Base-by-base conservation (phyloP, 2,329 filamentous ascomycete genomes). In the Sporothrix sp. region DNA sequence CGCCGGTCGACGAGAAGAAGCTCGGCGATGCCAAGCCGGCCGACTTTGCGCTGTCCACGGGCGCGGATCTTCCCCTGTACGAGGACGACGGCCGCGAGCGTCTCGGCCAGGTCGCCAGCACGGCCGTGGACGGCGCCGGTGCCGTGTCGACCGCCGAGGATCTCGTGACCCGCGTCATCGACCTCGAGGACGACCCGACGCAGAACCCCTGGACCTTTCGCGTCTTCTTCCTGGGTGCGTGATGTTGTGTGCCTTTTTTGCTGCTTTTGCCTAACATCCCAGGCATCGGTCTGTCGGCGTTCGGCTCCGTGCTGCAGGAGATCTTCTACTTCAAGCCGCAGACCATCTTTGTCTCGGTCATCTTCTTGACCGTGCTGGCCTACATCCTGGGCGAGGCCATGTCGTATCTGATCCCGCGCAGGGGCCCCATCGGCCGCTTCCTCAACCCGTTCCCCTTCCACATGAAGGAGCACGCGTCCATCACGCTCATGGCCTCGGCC, bases 301-400 rank as follows among this genome's bases (percentile, higher is more conserved):
- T 68, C 44, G 66, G 63, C n/a, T 63, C 63, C 16, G 65, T 68
- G 6, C 60, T 74, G 6, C 63, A 65, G 33, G 66, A 66, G 30
- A 72, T 74, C 50, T 74, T 67, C 57, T 66, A 68, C 46, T 73
- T 73, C 63, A 72, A 72, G 56, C 71, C 71, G 2, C 71, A 72
- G 57, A 63, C 62, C 4, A 66, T 74, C 43, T 65, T 56, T 23
- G 66, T 74, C 9, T 70, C 67, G 2, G 59, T 64, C 14, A 67
- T 73, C 18, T 73, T 73, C 58, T 52, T 74, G 49, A 65, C 65
- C 3, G 66, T 74, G 25, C 63, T 73, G 13, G 64, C 63, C 30
- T 73, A 72, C 50, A 58, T 71, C 9, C 56, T 70, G 9, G 62
- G 65, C 3, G 50, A 61, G 2, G 64, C 71, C 16, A 44, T 58